A percentile compares a stretch with the other conserved stretches of the same genome.
These are phyloP conservation scores for Ambrosiella beaveri DNA, from an alignment of 2,329 filamentous ascomycete species.

Conservation along the genomic window DNA sequence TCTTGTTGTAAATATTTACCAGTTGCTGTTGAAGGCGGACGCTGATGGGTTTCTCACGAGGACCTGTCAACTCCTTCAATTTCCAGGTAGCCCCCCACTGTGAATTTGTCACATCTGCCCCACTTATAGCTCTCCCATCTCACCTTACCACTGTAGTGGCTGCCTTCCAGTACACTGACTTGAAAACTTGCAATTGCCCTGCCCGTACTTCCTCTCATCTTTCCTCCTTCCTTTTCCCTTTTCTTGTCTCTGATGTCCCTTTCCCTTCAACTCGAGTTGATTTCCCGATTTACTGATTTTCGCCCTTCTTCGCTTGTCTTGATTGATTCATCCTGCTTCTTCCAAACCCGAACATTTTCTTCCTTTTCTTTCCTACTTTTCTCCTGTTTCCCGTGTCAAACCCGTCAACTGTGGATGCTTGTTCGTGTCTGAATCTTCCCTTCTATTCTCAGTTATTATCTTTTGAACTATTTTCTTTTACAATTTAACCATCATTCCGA, in stretches of 20 bases:
- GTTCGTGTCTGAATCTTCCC: background rate
- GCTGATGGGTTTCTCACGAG: too few species aligned
- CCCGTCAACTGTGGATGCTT: conserved; percentile 2
- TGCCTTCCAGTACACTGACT: too few species aligned
- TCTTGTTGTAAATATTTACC: too few species aligned
- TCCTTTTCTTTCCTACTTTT: background rate
- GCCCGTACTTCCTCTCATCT: background rate
- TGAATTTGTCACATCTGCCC: too few species aligned
- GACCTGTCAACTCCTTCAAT: too few species aligned
- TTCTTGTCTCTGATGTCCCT: background rate
- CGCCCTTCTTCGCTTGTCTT: background rate
- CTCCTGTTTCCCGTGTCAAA: background rate
- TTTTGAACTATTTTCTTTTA: background rate
- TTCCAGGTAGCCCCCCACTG: too few species aligned
- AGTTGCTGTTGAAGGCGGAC: too few species aligned
- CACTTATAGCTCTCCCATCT: background rate
- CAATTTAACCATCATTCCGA: background rate
- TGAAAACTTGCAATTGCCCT: background rate
- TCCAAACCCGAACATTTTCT: background rate
- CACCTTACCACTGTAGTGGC: background rate
- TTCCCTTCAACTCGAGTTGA: background rate
- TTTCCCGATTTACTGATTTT: conserved; percentile 1
- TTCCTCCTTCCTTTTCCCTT: background rate
- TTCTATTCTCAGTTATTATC: background rate
- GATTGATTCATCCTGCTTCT: background rate